Evolutionary conservation across 345 rosid genomes (phyloP).

Genomic region (Salix purpurea): DNA sequence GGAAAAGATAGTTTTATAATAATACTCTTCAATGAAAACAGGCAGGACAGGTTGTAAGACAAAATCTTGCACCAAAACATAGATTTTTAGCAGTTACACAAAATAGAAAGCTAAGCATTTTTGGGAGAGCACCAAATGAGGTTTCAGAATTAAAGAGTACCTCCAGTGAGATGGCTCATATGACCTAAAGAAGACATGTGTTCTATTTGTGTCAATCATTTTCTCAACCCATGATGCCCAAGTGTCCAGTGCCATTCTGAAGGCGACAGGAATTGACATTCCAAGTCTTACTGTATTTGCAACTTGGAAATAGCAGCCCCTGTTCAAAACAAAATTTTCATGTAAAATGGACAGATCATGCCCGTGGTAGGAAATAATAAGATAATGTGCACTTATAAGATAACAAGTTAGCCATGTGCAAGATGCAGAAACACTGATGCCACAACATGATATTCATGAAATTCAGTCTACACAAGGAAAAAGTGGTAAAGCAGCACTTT

Average conservation of each 20-base stretch:
- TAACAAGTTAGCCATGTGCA: background rate
- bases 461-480: background rate
- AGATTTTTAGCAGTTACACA: background rate
- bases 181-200: constrained; percentile 67
- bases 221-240: constrained; percentile 82
- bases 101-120: background rate
- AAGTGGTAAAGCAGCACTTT: background rate
- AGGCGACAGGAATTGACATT: constrained; percentile 76
- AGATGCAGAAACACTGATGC: background rate
- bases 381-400: background rate
- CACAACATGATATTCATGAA: background rate
- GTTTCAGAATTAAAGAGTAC: constrained; percentile 29
- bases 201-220: constrained; percentile 50
- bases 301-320: constrained; percentile 92
- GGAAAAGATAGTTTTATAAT: background rate
- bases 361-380: background rate
- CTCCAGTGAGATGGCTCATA: constrained; percentile 93
- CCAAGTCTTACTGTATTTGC: constrained; percentile 72
- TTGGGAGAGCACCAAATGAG: background rate
- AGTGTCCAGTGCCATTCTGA: constrained; percentile 62
- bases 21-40: background rate
- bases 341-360: constrained; percentile 3
- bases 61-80: background rate
- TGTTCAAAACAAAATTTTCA: constrained; percentile 33
- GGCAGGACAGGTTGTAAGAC: background rate